Conservation (phyloP, 345 rosid species). For the Hibiscus mutabilis region DNA sequence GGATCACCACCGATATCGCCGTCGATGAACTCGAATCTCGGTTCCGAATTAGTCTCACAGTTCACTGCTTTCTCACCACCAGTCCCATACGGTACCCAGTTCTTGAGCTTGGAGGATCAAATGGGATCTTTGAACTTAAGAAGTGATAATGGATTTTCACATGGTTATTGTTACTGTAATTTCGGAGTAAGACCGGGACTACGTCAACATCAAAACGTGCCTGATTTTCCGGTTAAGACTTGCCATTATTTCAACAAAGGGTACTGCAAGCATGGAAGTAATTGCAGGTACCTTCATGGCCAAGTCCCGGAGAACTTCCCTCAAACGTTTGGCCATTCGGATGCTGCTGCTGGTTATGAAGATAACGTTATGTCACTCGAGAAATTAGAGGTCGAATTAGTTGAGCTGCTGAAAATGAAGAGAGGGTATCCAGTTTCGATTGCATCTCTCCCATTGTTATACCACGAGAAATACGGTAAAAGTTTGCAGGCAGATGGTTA, state of each 20-base stretch:
- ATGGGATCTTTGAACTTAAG: constrained; percentile 27
- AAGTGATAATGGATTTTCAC: constrained; percentile 21
- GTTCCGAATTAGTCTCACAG: constrained; percentile 18
- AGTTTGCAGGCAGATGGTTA: constrained; percentile 64
- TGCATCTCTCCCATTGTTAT: constrained; percentile 59
- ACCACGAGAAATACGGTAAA: constrained; percentile 54
- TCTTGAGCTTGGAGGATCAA: constrained; percentile 40
- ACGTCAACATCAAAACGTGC: constrained; percentile 17
- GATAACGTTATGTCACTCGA: constrained; percentile 38
- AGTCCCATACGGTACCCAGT: constrained; percentile 21
- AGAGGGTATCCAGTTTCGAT: constrained; percentile 57
- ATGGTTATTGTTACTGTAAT: constrained; percentile 25
- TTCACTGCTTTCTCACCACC: constrained; percentile 16
- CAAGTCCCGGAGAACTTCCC: constrained; percentile 30
- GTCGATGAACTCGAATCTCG: constrained; percentile 22
- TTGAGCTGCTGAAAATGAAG: constrained; percentile 41
- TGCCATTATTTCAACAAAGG: constrained; percentile 65
- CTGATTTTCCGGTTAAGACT: constrained; percentile 35
- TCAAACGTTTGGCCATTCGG: constrained; percentile 17
- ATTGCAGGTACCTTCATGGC: constrained; percentile 50
- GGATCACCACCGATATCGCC: constrained; percentile 26
- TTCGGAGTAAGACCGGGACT: constrained; percentile 21
- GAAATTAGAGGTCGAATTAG: constrained; percentile 47
- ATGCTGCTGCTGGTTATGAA: constrained; percentile 24
- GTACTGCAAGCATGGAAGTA: constrained; percentile 57